Conservation (phyloP, 2,329 filamentous ascomycete genomes). For the Zymoseptoria tritici region DNA sequence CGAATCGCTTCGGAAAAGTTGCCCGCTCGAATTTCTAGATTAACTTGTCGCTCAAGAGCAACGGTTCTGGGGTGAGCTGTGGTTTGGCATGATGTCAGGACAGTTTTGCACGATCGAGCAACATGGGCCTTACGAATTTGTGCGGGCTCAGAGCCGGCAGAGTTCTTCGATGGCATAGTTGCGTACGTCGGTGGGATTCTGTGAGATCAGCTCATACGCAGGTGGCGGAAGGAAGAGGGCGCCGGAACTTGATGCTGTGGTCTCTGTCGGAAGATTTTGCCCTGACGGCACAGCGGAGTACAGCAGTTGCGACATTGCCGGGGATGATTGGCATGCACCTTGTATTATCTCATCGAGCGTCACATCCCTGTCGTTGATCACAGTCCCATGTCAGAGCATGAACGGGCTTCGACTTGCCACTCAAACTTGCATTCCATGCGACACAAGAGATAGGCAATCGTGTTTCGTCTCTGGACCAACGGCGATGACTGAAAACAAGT, state of each 20-base stretch:
- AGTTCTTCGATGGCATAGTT: neutral
- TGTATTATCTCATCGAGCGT: too few species aligned
- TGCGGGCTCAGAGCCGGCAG: neutral
- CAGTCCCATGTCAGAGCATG: too few species aligned
- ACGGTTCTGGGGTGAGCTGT: neutral
- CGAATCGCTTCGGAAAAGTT: neutral
- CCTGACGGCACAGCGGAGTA: too few species aligned
- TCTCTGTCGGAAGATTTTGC: too few species aligned
- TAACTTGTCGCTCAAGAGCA: neutral
- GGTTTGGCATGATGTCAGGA: neutral
- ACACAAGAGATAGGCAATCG: too few species aligned
- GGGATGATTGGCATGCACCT: too few species aligned
- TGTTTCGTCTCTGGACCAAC: too few species aligned
- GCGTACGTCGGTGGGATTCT: neutral
- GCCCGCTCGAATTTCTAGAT: neutral
- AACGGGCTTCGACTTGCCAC: too few species aligned
- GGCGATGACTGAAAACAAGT: neutral
- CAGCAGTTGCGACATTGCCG: too few species aligned
- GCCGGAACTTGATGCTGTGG: neutral
- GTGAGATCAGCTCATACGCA: neutral
- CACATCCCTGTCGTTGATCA: too few species aligned
- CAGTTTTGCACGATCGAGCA: neutral
- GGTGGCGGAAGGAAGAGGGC: neutral
- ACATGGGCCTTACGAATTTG: neutral
- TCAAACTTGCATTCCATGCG: too few species aligned